Evolutionary conservation across 306 rosid genomes (phyloP).

Genomic region (Pterocarpus santalinus): DNA sequence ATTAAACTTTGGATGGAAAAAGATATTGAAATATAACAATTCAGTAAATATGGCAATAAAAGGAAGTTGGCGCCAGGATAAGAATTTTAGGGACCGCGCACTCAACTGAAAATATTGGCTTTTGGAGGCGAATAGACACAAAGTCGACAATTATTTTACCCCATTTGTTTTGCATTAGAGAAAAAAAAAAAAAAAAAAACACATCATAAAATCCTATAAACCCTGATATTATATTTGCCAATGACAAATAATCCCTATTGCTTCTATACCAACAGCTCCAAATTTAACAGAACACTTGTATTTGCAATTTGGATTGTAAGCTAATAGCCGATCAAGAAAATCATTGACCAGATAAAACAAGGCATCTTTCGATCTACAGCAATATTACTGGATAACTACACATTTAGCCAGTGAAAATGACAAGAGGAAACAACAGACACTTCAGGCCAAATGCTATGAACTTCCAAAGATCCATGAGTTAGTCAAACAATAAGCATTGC

Average conservation of each 20-base stretch:
- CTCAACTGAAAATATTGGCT: constrained; percentile 6
- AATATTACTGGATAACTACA: not conserved
- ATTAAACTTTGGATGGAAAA: not conserved
- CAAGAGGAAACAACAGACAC: not conserved
- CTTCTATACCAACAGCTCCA: not conserved
- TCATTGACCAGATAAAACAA: not conserved
- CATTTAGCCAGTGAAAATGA: not conserved
- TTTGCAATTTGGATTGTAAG: not conserved
- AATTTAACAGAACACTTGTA: not conserved
- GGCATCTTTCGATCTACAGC: not conserved
- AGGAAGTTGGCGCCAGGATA: not conserved
- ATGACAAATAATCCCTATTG: constrained; percentile 19
- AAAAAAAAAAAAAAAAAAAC: not conserved
- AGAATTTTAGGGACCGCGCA: constrained; percentile 3
- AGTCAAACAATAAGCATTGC: not conserved
- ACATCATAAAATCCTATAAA: not conserved
- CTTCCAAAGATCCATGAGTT: not conserved
- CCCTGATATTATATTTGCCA: not conserved
- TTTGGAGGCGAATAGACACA: constrained; percentile 26
- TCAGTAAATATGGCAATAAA: not conserved
- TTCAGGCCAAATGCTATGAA: not conserved
- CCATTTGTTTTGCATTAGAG: not conserved
- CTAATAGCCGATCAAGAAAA: not conserved
- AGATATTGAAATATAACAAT: constrained; percentile 10
- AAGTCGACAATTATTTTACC: not conserved